Base-by-base conservation (phyloP, 2,329 filamentous ascomycete genomes). In the Xylariaceae sp. region DNA sequence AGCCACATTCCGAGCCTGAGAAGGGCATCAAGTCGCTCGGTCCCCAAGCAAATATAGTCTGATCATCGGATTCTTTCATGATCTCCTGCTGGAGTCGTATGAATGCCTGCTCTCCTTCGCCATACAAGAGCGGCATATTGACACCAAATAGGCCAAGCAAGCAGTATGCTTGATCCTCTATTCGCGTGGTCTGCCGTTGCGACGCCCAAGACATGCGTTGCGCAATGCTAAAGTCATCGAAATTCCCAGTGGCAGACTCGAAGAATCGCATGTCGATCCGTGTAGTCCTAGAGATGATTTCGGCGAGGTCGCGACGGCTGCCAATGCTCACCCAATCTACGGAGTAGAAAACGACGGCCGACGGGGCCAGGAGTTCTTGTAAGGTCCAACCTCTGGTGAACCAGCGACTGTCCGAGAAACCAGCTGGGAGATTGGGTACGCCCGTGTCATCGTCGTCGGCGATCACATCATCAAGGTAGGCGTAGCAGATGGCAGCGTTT, bases 191-290 rank as follows among this genome's bases (percentile, higher is more conserved):
- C 37, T 43, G 13, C 30, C 48, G 29, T n/a, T 34, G 37, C 6
- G 53, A 55, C 19, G 53, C 48, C 48, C 43, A 55, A 22, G 47
- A 55, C 53, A 51, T 51, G 1, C 48, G 21, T 22, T 55, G 48
- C 7, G 53, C 53, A 15, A 55, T 51, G 42, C 53, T 55, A 26
- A 47, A 55, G 9, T 47, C 48, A 21, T 47, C n/a, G 36, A 54
- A 36, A 6, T 46, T 36, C 6, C 47, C 47, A 26, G 26, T 26
- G 26, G 26, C 26, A 1, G 22, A 41, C 18, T 36, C 26, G 15
- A 54, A 32, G 26, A 30, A 34, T 41, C 22, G 32, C 10, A 46
- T 26, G n/a, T 49, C 40, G 26, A 54, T 54, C 18, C 18, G 40
- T 3, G 51, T 49, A 13, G 19, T 46, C 43, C 49, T 9, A 13